A percentile compares a stretch with the other conserved stretches of the same genome.
phyloP scores from a whole-genome alignment of 805 yeast species.

The Candida jianshihensis region DNA sequence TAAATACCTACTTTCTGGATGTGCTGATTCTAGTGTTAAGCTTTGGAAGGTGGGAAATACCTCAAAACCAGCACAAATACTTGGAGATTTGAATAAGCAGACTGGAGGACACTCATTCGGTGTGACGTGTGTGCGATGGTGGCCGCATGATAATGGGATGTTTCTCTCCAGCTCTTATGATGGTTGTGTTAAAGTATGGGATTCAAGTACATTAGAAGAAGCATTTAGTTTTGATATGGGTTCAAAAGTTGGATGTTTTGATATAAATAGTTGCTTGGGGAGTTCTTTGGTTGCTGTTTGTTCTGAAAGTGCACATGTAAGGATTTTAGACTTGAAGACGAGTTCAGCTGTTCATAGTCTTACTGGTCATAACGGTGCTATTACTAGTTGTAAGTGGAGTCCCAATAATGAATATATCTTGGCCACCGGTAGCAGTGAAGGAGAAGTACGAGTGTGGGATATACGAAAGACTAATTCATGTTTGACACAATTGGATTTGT shows the following conservation, averaged over 20 bases:
- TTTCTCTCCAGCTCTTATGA: slow-evolving; percentile 81
- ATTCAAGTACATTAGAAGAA: slow-evolving; percentile 54
- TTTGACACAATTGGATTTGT: slow-evolving; percentile 54
- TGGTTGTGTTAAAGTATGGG: slow-evolving; percentile 73
- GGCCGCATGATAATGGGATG: slow-evolving; percentile 85
- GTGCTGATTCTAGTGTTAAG: slow-evolving; percentile 62
- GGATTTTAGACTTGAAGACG: slow-evolving; percentile 68
- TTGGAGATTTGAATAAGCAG: slow-evolving; percentile 19
- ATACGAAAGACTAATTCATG: slow-evolving; percentile 62
- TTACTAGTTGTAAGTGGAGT: slow-evolving; percentile 66
- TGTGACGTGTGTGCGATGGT: slow-evolving; percentile 72
- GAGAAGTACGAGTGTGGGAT: slow-evolving; percentile 83
- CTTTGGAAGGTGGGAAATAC: slow-evolving; percentile 59
- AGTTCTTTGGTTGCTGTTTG: slow-evolving; percentile 62
- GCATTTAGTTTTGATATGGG: slow-evolving; percentile 62
- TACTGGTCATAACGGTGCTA: slow-evolving; percentile 45
- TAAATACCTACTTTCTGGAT: slow-evolving; percentile 56
- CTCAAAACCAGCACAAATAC: slow-evolving; percentile 1
- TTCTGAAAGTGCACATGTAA: slow-evolving; percentile 57
- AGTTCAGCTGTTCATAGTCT: slow-evolving; percentile 69
- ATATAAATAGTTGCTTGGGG: slow-evolving; percentile 39
- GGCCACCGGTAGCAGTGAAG: slow-evolving; percentile 78
- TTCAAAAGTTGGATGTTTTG: slow-evolving; percentile 60
- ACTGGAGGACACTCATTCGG: slow-evolving; percentile 60
- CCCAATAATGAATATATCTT: slow-evolving; percentile 55